A percentile compares a stretch with the other conserved stretches of the same genome.
Evolutionary conservation across 73 alveolate species (phyloP).

Genomic region (Tetrahymena borealis): DNA sequence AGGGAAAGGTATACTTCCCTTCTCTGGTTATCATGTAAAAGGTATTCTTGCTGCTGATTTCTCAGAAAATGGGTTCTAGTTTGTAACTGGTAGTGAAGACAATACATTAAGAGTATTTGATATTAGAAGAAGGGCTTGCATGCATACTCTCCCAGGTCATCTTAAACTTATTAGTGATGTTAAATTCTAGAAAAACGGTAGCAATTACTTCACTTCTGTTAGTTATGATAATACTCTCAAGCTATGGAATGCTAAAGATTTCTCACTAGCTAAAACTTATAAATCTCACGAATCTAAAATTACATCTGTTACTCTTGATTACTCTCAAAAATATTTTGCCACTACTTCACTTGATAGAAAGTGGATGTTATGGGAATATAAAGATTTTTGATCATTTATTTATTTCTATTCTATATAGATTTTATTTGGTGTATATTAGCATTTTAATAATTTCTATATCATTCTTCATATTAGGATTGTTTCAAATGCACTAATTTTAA

Average conservation of each 20-base stretch:
- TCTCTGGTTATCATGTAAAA: constrained; percentile 77
- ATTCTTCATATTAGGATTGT: too few relatives aligned
- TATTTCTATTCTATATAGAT: too few relatives aligned
- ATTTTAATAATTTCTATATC: neutral
- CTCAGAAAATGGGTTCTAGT: constrained; percentile 77
- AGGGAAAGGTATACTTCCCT: constrained; percentile 75
- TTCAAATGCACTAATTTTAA: too few relatives aligned
- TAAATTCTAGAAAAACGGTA: constrained; percentile 55
- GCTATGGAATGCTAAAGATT: constrained; percentile 68
- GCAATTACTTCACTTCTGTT: constrained; percentile 48
- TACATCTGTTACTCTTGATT: neutral
- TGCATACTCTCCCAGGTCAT: constrained; percentile 89
- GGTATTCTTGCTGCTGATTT: constrained; percentile 73
- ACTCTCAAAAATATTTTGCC: neutral
- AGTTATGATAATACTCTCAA: constrained; percentile 70
- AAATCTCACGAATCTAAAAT: constrained; percentile 8
- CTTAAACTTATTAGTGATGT: constrained; percentile 74
- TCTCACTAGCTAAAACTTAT: constrained; percentile 51
- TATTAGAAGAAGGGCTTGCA: constrained; percentile 77
- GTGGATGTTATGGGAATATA: neutral
- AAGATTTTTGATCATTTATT: neutral
- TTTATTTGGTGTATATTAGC: neutral
- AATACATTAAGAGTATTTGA: constrained; percentile 94
- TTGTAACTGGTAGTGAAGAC: constrained; percentile 93
- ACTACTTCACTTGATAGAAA: neutral